Conservation (phyloP, 371 early-diverging fungal genomes). For the Apophysomyces ossiformis region DNA sequence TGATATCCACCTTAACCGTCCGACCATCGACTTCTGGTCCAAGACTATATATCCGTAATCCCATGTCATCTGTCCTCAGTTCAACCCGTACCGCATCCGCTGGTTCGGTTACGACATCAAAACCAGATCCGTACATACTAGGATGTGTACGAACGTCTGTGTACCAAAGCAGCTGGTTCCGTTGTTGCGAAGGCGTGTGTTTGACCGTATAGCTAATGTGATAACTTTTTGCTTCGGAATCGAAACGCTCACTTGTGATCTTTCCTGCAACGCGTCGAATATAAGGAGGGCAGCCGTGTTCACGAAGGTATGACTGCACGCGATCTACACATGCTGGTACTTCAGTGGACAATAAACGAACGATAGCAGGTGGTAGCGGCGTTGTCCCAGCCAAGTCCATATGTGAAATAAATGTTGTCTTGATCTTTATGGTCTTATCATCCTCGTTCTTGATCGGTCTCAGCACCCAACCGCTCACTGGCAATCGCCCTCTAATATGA, state of each 20-base stretch:
- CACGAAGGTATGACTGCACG: constrained; percentile 48
- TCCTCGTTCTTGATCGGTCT: constrained; percentile 39
- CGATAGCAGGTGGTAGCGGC: constrained; percentile 51
- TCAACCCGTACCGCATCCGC: constrained; percentile 32
- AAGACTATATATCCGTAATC: constrained; percentile 46
- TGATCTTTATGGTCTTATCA: constrained; percentile 43
- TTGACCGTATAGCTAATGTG: constrained; percentile 40
- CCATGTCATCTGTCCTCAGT: constrained; percentile 36
- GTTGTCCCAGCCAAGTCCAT: constrained; percentile 58
- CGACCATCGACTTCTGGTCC: constrained; percentile 36
- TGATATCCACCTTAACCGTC: constrained; percentile 27
- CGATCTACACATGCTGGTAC: constrained; percentile 51
- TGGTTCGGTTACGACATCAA: constrained; percentile 27
- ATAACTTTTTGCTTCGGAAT: constrained; percentile 33
- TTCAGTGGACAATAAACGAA: constrained; percentile 49
- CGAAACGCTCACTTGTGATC: constrained; percentile 35
- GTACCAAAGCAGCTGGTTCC: constrained; percentile 31
- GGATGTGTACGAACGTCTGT: constrained; percentile 47
- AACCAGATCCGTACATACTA: constrained; percentile 45
- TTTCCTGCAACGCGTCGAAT: constrained; percentile 53
- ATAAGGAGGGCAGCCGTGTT: constrained; percentile 62
- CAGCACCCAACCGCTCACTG: constrained; percentile 63
- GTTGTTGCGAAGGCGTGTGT: constrained; percentile 40
- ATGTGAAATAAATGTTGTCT: constrained; percentile 59
- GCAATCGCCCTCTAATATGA: constrained; percentile 52